Percentiles rank a stretch among this genome's conserved stretches.
phyloP scores from a whole-genome alignment of 306 rosid species.

The Abrus pulchellus region DNA sequence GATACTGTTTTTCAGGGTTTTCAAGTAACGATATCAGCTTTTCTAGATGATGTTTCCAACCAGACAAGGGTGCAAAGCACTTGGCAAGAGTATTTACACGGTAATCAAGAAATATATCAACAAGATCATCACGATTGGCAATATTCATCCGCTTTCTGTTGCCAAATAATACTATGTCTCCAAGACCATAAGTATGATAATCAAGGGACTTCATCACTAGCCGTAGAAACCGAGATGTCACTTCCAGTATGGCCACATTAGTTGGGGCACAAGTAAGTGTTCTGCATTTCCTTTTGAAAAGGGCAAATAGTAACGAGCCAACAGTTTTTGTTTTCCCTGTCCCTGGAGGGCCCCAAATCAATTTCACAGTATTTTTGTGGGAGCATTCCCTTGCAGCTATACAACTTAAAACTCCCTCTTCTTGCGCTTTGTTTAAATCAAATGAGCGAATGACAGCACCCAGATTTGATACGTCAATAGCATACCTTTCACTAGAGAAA shows the following conservation, averaged over 20 bases:
- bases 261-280: slow-evolving; percentile 64
- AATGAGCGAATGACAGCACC: slow-evolving; percentile 53
- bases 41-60: slow-evolving; percentile 58
- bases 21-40: slow-evolving; percentile 47
- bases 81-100: slow-evolving; percentile 48
- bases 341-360: slow-evolving; percentile 63
- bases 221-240: slow-evolving; percentile 51
- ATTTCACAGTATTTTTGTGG: slow-evolving; percentile 49
- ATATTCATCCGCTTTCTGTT: slow-evolving; percentile 50
- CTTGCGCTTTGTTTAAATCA: slow-evolving; percentile 55
- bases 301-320: slow-evolving; percentile 50
- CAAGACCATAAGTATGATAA: slow-evolving; percentile 55
- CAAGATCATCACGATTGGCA: slow-evolving; percentile 49
- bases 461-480: slow-evolving; percentile 47
- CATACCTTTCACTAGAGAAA: slow-evolving; percentile 47
- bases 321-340: slow-evolving; percentile 62
- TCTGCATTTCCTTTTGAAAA: slow-evolving; percentile 52
- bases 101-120: slow-evolving; percentile 56
- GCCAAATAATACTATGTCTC: slow-evolving; percentile 56
- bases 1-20: slow-evolving; percentile 50
- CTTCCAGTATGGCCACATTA: slow-evolving; percentile 54
- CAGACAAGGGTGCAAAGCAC: slow-evolving; percentile 59
- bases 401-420: slow-evolving; percentile 55
- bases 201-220: slow-evolving; percentile 49
- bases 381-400: slow-evolving; percentile 55